Percentiles rank a stretch among this genome's conserved stretches.
These are phyloP conservation scores for Arthroderma sp. DNA, from an alignment of 2,329 filamentous ascomycete genomes.

Conservation along the genomic window DNA sequence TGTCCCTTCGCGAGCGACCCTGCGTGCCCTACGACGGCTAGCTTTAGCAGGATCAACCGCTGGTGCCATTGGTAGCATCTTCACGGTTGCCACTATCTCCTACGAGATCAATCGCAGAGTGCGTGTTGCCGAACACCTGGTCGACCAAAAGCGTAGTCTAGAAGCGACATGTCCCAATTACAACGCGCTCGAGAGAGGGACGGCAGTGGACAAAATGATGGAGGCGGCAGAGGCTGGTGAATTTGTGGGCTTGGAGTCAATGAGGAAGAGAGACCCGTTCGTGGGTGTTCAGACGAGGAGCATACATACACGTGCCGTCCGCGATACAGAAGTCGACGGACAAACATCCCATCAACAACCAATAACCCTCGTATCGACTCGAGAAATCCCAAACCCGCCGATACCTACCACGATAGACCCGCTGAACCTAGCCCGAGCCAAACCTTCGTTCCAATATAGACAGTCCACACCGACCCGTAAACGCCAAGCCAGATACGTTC, in stretches of 20 bases:
- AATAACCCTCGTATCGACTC: too few species aligned
- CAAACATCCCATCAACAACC: too few species aligned
- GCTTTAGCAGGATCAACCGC: slow-evolving; percentile 21
- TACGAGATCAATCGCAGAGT: slow-evolving; percentile 31
- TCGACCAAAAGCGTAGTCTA: slow-evolving; percentile 31
- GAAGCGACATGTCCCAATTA: slow-evolving; percentile 30
- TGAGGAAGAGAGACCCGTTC: slow-evolving; percentile 16
- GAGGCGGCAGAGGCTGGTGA: slow-evolving; percentile 32
- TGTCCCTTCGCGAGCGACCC: slow-evolving; percentile 32
- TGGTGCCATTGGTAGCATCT: slow-evolving; percentile 24
- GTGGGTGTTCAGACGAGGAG: too few species aligned
- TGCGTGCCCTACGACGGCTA: slow-evolving; percentile 28
- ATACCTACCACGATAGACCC: too few species aligned
- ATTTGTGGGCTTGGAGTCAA: slow-evolving; percentile 26
- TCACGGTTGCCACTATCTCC: slow-evolving; percentile 27
- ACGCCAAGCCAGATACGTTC: too few species aligned
- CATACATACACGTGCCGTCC: too few species aligned
- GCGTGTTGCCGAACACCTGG: slow-evolving; percentile 27
- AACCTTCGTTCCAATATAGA: too few species aligned
- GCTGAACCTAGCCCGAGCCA: too few species aligned
- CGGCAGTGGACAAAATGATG: slow-evolving; percentile 27
- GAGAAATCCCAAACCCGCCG: too few species aligned
- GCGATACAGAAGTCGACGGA: too few species aligned
- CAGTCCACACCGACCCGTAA: too few species aligned
- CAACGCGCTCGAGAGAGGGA: slow-evolving; percentile 26